Conservation (phyloP, 805 yeast genomes). For the Babjeviella inositovora region DNA sequence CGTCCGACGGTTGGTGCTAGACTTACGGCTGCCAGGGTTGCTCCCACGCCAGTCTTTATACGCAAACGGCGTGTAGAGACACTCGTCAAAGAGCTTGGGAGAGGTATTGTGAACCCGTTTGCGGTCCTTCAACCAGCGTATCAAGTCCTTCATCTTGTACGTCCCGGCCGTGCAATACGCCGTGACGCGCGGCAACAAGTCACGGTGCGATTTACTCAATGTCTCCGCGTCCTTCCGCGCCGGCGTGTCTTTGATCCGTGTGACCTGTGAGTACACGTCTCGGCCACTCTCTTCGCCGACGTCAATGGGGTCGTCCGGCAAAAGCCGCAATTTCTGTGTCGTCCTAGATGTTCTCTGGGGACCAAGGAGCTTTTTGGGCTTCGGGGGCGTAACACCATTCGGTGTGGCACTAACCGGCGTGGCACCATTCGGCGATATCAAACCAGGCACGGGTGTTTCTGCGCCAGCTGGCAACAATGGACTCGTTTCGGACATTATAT, state of each 20-base stretch:
- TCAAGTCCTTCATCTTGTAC: conserved; percentile 74
- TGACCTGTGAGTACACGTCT: conserved; percentile 72
- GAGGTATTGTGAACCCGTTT: conserved; percentile 58
- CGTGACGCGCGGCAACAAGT: conserved; percentile 80
- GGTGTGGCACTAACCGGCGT: no score
- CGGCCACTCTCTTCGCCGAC: conserved; percentile 17
- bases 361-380: no score
- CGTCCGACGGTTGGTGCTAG: conserved; percentile 4
- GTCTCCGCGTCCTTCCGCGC: conserved; percentile 92
- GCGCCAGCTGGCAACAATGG: no score
- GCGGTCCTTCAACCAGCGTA: conserved; percentile 73
- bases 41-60: conserved; percentile 66
- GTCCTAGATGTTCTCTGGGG: conserved; percentile 67
- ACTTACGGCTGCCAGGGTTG: conserved; percentile 8
- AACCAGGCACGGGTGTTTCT: no score
- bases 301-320: conserved; percentile 9
- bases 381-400: no score
- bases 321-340: conserved; percentile 20
- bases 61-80: conserved; percentile 81
- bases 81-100: conserved; percentile 87
- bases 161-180: conserved; percentile 94
- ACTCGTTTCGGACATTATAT: no score
- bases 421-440: no score
- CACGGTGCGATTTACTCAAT: conserved; percentile 74
- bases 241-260: conserved; percentile 68